Base-by-base conservation (phyloP, 208 protist species). In the Crithidia bombi region DNA sequence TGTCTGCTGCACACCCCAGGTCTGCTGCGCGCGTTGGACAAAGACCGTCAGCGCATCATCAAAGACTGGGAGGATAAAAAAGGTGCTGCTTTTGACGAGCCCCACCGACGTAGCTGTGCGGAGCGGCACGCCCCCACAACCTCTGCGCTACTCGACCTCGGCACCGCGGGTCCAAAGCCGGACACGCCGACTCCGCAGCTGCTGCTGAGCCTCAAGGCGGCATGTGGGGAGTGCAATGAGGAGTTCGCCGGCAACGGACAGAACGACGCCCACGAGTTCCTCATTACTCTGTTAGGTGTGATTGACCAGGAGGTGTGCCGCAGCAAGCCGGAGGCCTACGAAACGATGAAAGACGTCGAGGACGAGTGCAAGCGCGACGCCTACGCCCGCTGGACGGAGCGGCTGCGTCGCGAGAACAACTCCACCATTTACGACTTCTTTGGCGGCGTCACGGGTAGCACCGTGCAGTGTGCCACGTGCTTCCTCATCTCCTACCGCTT, bases 231-330 rank as follows among this genome's bases (percentile, higher is more conserved):
- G 50, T 81, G 64, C 50, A 96, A 94, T 55, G 73, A 81, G n/a
- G 77, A 92, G 64, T 96, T 97, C 64, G 67, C 36, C n/a, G 73
- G 77, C 21, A 83, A 90, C 65, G 75, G 63, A 7, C 95, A 98
- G 69, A 87, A 94, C 52, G 95, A 98, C 70, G 87, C 90, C 14
- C 93, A 97, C 66, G 95, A 98, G 73, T 91, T 98, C 51, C 79
- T 98, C 21, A 82, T 90, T 41, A 94, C 85, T 12, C 71, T 97
- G 36, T 56, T 98, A 10, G 85, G 84, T 59, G 83, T 93, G 32
- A 69, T 98, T n/a, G 90, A 97, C 75, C 85, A 90, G 61, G 95
- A 98, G 74, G 65, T 91, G 3, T 93, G 95, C 57, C 70, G 66
- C 23, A 76, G 76, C 58, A 54, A 64, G n/a, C 44, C 67, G 11